These are phyloP conservation scores for Colletotrichum cuscutae DNA, from an alignment of 2,329 filamentous ascomycete genomes.

Conservation along the genomic window DNA sequence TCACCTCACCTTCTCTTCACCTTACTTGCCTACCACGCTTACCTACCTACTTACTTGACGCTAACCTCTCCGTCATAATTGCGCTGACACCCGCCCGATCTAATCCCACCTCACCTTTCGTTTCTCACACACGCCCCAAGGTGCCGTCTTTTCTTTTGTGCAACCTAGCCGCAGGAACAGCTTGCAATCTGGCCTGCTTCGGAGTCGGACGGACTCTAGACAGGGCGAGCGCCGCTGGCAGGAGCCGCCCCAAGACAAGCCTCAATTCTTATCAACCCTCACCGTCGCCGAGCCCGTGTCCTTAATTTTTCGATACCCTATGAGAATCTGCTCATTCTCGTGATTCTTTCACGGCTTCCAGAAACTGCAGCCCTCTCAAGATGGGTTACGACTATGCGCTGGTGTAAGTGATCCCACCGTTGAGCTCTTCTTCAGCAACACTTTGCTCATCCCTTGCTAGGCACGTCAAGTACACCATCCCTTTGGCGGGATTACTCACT, in stretches of 20 bases:
- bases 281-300: not conserved
- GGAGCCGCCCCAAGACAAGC: not conserved
- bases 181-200: not conserved
- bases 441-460: constrained; percentile 47
- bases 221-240: not conserved
- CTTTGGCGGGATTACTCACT: constrained; percentile 68
- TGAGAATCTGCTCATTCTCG: not conserved
- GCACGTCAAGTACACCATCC: constrained; percentile 75
- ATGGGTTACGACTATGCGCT: constrained; percentile 72
- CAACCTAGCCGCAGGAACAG: not conserved
- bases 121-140: constrained; percentile 6
- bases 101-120: not conserved
- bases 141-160: not conserved
- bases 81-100: constrained; percentile 9
- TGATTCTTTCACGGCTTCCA: not conserved
- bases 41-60: not conserved
- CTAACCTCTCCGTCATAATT: constrained; percentile 11
- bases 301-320: not conserved
- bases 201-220: not conserved
- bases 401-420: constrained; percentile 59
- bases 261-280: not conserved
- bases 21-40: not conserved
- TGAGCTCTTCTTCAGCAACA: not conserved
- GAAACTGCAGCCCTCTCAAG: constrained; percentile 33
- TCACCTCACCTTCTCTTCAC: not conserved